Base-by-base conservation (phyloP, 441 rosid genomes). In the Adansonia madagascariensis region DNA sequence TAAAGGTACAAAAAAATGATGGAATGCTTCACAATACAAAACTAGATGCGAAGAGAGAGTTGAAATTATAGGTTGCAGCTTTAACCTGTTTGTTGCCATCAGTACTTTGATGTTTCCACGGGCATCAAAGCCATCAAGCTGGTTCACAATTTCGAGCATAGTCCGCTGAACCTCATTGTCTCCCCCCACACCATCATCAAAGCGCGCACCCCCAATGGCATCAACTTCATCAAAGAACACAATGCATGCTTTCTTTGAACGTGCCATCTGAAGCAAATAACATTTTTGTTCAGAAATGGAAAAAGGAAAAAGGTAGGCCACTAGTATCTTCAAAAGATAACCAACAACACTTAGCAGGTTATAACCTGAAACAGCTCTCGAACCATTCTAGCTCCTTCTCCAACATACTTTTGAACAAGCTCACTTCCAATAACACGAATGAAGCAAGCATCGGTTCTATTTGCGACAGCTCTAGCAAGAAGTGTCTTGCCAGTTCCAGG, bases 191-290 rank as follows among this genome's bases (percentile, higher is more conserved):
- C 99, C 98, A 64, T 95, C 98, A 82, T 95, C 99, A 84, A 95
- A 95, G 62, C 99, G 92, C 3, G 99, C 99, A 84, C 99, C 99
- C 35, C 99, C 99, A n/a, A 94, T 95, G 46, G 99, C 98, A 83
- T 95, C 99, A 56, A 95, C 88, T 86, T 95, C 99, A 65, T 95
- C 98, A 68, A 95, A 95, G 82, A 95, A 95, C 27, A 95, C 97
- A n/a, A 95, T 95, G 80, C 99, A 95, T 35, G 99, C 99, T 84
- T 95, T 95, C 79, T 95, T 95, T 43, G 98, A 93, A 17, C 99
- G 88, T 24, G 99, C 99, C 99, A 95, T 95, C 98, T 95, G 75
- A 52, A 78, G 68, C 41, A 60, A 39, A 60, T 27, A 59, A 2
- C 14, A 60, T 60, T 12, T 22, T 22, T 11, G 74, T 76, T 62